Percentiles rank a stretch among this genome's conserved stretches.
Evolutionary conservation across 495 filamentous ascomycete species (phyloP).

Genomic region (Penicillium bialowiezense): DNA sequence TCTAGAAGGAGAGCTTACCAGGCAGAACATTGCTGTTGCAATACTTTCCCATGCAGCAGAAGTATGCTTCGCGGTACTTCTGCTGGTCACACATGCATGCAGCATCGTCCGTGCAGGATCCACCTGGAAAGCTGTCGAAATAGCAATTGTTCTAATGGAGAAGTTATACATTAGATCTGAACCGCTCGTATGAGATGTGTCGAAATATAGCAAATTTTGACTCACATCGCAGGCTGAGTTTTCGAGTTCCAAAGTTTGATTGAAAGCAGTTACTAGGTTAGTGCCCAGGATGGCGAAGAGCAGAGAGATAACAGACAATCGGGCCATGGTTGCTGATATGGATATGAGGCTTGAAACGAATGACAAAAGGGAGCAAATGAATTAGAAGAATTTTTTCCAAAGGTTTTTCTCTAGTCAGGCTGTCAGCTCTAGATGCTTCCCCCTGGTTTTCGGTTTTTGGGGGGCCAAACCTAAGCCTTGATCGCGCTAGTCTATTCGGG

Average conservation of each 20-base stretch:
- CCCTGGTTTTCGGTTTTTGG: too few relatives aligned
- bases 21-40: background rate
- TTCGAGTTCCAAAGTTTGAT: background rate
- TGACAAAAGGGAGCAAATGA: background rate
- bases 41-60: slow-evolving; percentile 2
- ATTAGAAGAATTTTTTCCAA: too few relatives aligned
- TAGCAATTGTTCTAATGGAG: background rate
- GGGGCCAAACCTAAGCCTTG: too few relatives aligned
- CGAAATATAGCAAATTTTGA: background rate
- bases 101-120: slow-evolving; percentile 2
- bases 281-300: slow-evolving; percentile 1
- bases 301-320: background rate
- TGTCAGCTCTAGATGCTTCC: too few relatives aligned
- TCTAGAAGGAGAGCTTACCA: background rate
- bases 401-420: too few relatives aligned
- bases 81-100: slow-evolving; percentile 7
- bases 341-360: background rate
- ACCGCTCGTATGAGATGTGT: too few relatives aligned
- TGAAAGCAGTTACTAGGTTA: background rate
- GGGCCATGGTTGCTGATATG: slow-evolving; percentile 2
- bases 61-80: slow-evolving; percentile 4
- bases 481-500: too few relatives aligned
- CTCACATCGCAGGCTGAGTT: slow-evolving; percentile 5
- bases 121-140: background rate
- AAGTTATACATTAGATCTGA: background rate